Evolutionary conservation across 768 basidiomycete species (phyloP).

Genomic region (Chiua virens): DNA sequence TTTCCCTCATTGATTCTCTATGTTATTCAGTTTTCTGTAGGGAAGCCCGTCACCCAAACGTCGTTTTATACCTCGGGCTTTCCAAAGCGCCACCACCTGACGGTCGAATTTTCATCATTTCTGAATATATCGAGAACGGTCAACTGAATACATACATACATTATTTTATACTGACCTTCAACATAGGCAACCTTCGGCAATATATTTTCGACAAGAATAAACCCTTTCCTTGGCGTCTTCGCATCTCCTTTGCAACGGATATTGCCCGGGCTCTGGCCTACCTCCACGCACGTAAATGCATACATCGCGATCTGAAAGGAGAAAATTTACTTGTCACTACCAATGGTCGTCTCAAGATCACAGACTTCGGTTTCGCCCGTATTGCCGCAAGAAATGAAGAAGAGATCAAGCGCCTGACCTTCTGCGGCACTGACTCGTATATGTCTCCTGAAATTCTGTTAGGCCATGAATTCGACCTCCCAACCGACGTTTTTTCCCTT

Average conservation of each 20-base stretch:
- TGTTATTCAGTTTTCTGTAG: conserved; percentile 27
- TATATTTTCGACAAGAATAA: conserved; percentile 86
- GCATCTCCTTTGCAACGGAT: conserved; percentile 93
- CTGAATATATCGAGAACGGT: conserved; percentile 91
- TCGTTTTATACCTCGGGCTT: conserved; percentile 90
- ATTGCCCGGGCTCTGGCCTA: conserved; percentile 95
- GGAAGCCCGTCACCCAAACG: conserved; percentile 88
- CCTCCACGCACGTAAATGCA: conserved; percentile 90
- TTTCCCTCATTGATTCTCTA: not conserved
- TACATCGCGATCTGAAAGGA: conserved; percentile 91
- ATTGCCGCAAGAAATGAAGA: conserved; percentile 92
- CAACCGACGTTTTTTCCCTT: conserved; percentile 93
- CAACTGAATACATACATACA: not conserved
- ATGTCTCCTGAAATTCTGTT: conserved; percentile 97
- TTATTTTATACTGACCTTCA: conserved; percentile 3
- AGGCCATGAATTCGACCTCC: conserved; percentile 88
- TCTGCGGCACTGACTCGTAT: conserved; percentile 90
- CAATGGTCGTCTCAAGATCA: conserved; percentile 94
- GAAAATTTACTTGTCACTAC: conserved; percentile 95
- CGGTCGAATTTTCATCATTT: conserved; percentile 89
- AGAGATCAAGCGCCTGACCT: conserved; percentile 81
- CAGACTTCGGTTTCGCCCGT: conserved; percentile 97
- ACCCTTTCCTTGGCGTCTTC: conserved; percentile 90
- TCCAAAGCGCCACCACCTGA: conserved; percentile 76
- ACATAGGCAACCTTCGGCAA: conserved; percentile 68